A percentile compares a stretch with the other conserved stretches of the same genome.
phyloP scores from a whole-genome alignment of 1,284 basidiomycete species.

The Phylloboletellus chloephorus region DNA sequence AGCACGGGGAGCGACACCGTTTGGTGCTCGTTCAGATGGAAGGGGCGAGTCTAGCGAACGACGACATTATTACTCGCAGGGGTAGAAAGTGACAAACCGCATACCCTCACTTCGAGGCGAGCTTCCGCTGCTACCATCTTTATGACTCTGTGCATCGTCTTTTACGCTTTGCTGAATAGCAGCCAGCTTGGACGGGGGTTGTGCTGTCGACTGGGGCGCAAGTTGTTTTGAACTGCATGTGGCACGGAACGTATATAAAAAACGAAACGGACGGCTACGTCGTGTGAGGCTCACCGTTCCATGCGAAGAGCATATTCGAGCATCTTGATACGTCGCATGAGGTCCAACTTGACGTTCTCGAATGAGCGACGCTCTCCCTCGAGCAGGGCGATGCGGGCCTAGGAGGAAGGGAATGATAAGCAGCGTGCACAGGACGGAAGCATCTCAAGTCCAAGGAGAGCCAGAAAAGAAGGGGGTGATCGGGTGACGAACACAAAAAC shows the following conservation, averaged over 20 bases:
- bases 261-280: conserved; percentile 9
- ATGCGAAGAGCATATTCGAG: conserved; percentile 92
- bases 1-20: conserved; percentile 49
- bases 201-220: conserved; percentile 44
- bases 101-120: conserved; percentile 78
- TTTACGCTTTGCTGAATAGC: conserved; percentile 61
- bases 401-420: conserved; percentile 19
- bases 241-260: background rate
- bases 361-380: conserved; percentile 95
- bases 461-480: background rate
- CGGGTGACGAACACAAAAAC: background rate
- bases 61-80: background rate
- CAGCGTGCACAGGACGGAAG: conserved; percentile 10
- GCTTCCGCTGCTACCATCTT: conserved; percentile 70
- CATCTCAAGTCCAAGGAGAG: background rate
- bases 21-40: conserved; percentile 62
- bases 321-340: conserved; percentile 98
- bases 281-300: conserved; percentile 67
- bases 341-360: conserved; percentile 94
- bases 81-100: conserved; percentile 19
- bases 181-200: conserved; percentile 56
- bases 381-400: conserved; percentile 95
- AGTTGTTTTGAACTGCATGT: conserved; percentile 72
- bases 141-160: conserved; percentile 63
- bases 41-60: conserved; percentile 60